These are phyloP conservation scores for Lyophyllum atratum DNA, from an alignment of 768 basidiomycete species.

Conservation along the genomic window DNA sequence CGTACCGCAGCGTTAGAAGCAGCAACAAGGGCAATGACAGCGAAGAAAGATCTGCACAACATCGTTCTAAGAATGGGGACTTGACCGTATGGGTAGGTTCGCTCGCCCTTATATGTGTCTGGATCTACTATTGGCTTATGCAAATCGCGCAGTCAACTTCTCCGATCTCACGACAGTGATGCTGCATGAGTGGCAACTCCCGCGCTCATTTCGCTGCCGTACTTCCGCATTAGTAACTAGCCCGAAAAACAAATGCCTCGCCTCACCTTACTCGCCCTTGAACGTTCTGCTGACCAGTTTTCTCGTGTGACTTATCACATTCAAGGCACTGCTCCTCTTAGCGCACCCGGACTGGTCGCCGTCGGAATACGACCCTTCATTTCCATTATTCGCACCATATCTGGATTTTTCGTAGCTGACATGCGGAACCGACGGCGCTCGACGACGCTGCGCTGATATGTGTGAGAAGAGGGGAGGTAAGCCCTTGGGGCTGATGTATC, in stretches of 20 bases:
- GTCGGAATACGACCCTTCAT: background rate
- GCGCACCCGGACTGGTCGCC: no score
- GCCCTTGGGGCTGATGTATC: background rate
- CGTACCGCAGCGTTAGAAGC: background rate
- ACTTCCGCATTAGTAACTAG: background rate
- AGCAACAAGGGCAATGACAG: background rate
- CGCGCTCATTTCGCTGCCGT: background rate
- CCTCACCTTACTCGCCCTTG: background rate
- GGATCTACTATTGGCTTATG: background rate
- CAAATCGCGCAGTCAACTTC: background rate
- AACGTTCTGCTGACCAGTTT: background rate
- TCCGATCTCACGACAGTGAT: background rate
- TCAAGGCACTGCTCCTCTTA: background rate
- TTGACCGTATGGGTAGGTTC: background rate
- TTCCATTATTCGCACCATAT: background rate
- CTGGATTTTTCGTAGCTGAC: background rate
- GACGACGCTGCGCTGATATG: background rate
- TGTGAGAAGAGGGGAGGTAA: background rate
- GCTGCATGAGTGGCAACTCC: background rate
- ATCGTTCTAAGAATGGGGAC: background rate
- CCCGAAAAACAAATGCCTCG: no score
- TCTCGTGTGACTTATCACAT: background rate
- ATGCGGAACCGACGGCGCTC: background rate
- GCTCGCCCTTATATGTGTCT: background rate
- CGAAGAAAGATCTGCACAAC: background rate